These are phyloP conservation scores for Yamadazyma blattariae DNA, from an alignment of 1,139 yeast genomes.

Conservation along the genomic window DNA sequence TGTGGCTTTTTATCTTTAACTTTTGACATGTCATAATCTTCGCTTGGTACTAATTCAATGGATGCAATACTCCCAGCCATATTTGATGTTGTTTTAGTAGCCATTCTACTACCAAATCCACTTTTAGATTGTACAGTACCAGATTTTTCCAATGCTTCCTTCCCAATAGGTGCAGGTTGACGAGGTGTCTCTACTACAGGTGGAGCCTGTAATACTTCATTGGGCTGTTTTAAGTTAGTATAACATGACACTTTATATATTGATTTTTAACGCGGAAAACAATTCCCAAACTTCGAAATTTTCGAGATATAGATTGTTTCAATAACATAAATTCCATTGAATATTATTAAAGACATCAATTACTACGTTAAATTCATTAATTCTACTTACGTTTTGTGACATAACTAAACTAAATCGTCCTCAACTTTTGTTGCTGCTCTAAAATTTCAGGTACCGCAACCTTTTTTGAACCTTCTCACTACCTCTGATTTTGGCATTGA, in stretches of 20 bases:
- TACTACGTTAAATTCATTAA: too few relatives aligned
- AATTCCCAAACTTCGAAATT: too few relatives aligned
- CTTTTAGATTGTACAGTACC: conserved; percentile 1
- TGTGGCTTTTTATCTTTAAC: conserved; percentile 41
- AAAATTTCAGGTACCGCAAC: conserved; percentile 10
- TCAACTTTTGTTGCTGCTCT: conserved; percentile 3
- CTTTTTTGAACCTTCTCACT: background rate
- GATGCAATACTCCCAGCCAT: conserved; percentile 8
- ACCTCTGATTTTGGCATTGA: background rate
- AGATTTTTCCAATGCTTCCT: conserved; percentile 9
- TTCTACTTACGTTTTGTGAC: conserved; percentile 7
- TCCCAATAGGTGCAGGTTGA: conserved; percentile 13
- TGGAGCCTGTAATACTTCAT: conserved; percentile 24
- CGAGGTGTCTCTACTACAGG: conserved; percentile 18
- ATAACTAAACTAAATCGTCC: background rate
- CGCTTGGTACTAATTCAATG: conserved; percentile 23
- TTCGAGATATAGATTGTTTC: too few relatives aligned
- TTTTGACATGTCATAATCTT: conserved; percentile 32
- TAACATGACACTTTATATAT: too few relatives aligned
- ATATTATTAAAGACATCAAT: too few relatives aligned
- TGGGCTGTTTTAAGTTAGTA: too few relatives aligned
- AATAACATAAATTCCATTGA: too few relatives aligned
- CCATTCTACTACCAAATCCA: conserved; percentile 6
- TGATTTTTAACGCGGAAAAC: too few relatives aligned
- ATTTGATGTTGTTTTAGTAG: conserved; percentile 7